Conservation (phyloP, 805 yeast genomes). For the Candida methanosorbosa region DNA sequence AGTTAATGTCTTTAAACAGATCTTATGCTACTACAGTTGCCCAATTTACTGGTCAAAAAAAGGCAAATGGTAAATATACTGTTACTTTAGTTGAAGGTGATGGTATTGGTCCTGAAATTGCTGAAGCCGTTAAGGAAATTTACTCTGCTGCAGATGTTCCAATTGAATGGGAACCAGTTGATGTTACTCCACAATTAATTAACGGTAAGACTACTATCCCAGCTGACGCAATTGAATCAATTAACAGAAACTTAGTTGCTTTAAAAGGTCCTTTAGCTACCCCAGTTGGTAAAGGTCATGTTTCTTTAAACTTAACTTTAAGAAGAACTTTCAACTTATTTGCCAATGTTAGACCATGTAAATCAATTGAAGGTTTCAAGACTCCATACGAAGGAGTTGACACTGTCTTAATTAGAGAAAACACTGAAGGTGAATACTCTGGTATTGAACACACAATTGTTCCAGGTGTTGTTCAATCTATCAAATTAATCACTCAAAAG, state of each 20-base stretch:
- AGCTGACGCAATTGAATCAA: slow-evolving; percentile 82
- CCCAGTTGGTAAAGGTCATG: slow-evolving; percentile 98
- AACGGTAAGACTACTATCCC: slow-evolving; percentile 94
- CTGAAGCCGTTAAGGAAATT: slow-evolving; percentile 87
- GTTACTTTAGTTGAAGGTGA: slow-evolving; percentile 98
- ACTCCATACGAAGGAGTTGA: slow-evolving; percentile 88
- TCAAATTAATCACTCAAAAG: slow-evolving; percentile 91
- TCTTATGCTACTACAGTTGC: slow-evolving; percentile 40
- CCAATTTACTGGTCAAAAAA: slow-evolving; percentile 56
- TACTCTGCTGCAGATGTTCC: slow-evolving; percentile 94
- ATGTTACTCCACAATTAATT: slow-evolving; percentile 86
- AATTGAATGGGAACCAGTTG: slow-evolving; percentile 94
- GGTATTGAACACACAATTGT: slow-evolving; percentile 98
- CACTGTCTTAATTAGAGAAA: slow-evolving; percentile 95
- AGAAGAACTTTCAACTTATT: slow-evolving; percentile 94
- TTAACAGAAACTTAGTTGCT: slow-evolving; percentile 89
- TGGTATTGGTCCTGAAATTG: slow-evolving; percentile 95
- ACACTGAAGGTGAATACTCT: slow-evolving; percentile 99
- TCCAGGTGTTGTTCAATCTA: slow-evolving; percentile 97
- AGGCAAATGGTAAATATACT: slow-evolving; percentile 75
- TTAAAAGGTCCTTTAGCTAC: slow-evolving; percentile 98
- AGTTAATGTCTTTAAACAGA: slow-evolving; percentile 17
- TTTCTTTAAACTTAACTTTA: slow-evolving; percentile 91
- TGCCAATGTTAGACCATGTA: slow-evolving; percentile 97
- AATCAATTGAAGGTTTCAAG: slow-evolving; percentile 85